phyloP scores from a whole-genome alignment of 345 rosid species.

The Boechera divaricarpa region DNA sequence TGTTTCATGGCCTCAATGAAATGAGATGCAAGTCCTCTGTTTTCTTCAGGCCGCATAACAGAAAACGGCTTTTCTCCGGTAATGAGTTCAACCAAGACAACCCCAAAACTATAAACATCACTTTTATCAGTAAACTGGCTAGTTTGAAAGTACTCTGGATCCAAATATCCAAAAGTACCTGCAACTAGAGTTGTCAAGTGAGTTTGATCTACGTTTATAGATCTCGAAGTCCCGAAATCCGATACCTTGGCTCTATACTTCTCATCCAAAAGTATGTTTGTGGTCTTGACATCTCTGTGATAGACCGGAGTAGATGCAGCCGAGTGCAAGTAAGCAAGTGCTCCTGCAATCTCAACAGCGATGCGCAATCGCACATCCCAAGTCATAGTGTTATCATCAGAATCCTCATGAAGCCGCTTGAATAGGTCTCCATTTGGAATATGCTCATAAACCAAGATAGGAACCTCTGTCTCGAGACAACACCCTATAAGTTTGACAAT shows the following conservation, averaged over 20 bases:
- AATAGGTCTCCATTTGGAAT: slow-evolving; percentile 52
- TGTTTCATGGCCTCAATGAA: slow-evolving; percentile 26
- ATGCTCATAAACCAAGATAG: slow-evolving; percentile 54
- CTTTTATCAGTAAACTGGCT: slow-evolving; percentile 46
- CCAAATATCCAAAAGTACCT: slow-evolving; percentile 45
- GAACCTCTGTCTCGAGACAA: slow-evolving; percentile 57
- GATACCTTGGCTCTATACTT: slow-evolving; percentile 51
- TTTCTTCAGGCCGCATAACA: slow-evolving; percentile 41
- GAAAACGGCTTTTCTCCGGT: slow-evolving; percentile 48
- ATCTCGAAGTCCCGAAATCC: slow-evolving; percentile 58
- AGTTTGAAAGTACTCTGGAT: slow-evolving; percentile 46
- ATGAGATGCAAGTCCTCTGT: slow-evolving; percentile 44
- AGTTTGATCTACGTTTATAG: slow-evolving; percentile 51
- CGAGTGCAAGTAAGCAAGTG: slow-evolving; percentile 52
- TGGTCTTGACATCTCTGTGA: slow-evolving; percentile 54
- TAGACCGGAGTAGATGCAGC: slow-evolving; percentile 50
- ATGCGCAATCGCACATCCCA: slow-evolving; percentile 52
- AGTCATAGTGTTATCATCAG: slow-evolving; percentile 38
- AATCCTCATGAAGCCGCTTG: slow-evolving; percentile 45
- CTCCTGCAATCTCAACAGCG: slow-evolving; percentile 45
- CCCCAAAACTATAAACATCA: slow-evolving; percentile 48
- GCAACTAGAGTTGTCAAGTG: slow-evolving; percentile 51
- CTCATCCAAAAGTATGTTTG: slow-evolving; percentile 53
- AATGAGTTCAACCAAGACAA: slow-evolving; percentile 53
- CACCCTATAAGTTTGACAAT: slow-evolving; percentile 55